Base-by-base conservation (phyloP, 2,329 filamentous ascomycete species). In the Lasiodiplodia hormozganensis region DNA sequence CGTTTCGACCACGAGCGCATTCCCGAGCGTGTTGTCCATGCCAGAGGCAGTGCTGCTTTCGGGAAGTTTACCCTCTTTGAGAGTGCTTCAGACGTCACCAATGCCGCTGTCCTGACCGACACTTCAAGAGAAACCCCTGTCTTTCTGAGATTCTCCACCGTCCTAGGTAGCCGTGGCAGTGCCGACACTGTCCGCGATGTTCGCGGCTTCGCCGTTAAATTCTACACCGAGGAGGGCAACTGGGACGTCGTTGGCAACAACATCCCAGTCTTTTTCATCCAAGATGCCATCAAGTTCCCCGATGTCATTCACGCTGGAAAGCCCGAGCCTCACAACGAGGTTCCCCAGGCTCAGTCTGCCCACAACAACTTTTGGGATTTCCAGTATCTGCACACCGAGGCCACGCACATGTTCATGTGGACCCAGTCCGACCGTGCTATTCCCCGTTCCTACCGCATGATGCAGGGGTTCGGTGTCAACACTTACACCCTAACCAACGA, bases 401-500 rank as follows among this genome's bases (percentile, higher is more conserved):
- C 90, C 0, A 92, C 90, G 0, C 91, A 94, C 77, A 93, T 93
- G 90, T 91, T 87, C 72, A 88, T 92, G 84, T 94, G 92, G 91
- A 82, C 88, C 36, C 92, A 93, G 89, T 91, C 88, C 10, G 92
- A 94, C 76, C 86, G 91, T 34, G 84, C 85, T 0, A 93, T 93
- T 68, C 92, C 92, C 1, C 86, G 90, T 2, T 92, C 90, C 0
- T 94, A 85, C 79, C 88, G 92, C 28, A 94, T 94, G 91, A 94
- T 95, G 90, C 91, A 95, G 72, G 92, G 92, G 0, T 95, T 94
- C 68, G 92, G 92, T 66, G 92, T 95, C 72, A 94, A 95, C 79
- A 94, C 92, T 0, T 95, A 85, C 73, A 91, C 87, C 0, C 84
- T 94, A 2, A 83, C 84, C 70, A 93, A 93, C 70, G 86, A 84